Evolutionary conservation across 768 basidiomycete species (phyloP).

Genomic region (Agrocybe praecox): DNA sequence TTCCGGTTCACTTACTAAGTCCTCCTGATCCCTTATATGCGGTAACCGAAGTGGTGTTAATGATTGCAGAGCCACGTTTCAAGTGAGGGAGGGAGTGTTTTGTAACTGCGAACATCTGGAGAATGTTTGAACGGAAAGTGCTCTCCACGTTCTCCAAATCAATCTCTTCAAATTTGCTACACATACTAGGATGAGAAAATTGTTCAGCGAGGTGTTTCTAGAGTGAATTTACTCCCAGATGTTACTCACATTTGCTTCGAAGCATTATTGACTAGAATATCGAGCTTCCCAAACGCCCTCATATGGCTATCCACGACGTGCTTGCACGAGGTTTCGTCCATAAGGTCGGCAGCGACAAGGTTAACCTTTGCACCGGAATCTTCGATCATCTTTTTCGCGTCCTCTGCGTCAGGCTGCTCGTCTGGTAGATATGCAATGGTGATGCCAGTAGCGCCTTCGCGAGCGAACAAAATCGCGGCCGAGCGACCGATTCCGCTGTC

Average conservation of each 20-base stretch:
- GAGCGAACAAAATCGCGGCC: conserved; percentile 51
- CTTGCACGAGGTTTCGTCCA: conserved; percentile 41
- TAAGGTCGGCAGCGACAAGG: conserved; percentile 43
- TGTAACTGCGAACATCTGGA: conserved; percentile 60
- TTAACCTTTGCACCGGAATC: conserved; percentile 37
- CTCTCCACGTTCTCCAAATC: conserved; percentile 54
- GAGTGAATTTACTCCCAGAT: not conserved
- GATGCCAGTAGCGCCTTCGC: conserved; percentile 52
- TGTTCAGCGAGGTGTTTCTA: not conserved
- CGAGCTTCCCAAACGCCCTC: conserved; percentile 42
- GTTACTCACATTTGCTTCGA: conserved; percentile 42
- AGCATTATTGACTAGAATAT: conserved; percentile 66
- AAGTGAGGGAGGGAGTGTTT: conserved; percentile 61
- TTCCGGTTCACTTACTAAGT: conserved; percentile 19
- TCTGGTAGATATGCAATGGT: conserved; percentile 56
- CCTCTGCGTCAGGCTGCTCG: conserved; percentile 57
- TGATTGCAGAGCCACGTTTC: conserved; percentile 57
- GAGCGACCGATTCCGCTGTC: conserved; percentile 56
- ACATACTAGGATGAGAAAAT: conserved; percentile 29
- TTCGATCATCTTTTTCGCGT: conserved; percentile 49
- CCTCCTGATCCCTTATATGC: conserved; percentile 42
- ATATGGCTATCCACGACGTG: conserved; percentile 50
- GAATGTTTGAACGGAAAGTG: conserved; percentile 59
- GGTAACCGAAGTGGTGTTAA: conserved; percentile 65
- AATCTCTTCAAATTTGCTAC: conserved; percentile 47